phyloP scores from a whole-genome alignment of 2,329 filamentous ascomycete species.

The Metarhizium rileyi region DNA sequence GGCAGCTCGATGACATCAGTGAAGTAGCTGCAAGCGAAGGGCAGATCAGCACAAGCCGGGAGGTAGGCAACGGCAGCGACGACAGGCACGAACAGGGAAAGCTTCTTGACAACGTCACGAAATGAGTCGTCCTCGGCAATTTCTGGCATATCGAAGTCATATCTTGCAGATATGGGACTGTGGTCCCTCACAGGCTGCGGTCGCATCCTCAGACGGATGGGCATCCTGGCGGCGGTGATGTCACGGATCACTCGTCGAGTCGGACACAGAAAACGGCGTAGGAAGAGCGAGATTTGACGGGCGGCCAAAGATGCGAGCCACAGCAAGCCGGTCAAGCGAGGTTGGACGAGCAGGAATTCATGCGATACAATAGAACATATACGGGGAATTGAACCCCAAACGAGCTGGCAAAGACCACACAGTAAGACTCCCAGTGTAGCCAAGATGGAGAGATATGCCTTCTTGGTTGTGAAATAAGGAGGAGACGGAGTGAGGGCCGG shows the following conservation, averaged over 20 bases:
- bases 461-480: too few relatives aligned
- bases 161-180: slow-evolving; percentile 24
- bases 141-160: slow-evolving; percentile 37
- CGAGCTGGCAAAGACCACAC: too few relatives aligned
- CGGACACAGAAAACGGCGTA: not conserved
- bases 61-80: not conserved
- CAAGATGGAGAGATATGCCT: too few relatives aligned
- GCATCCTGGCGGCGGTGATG: slow-evolving; percentile 18
- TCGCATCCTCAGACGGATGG: slow-evolving; percentile 26
- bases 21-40: slow-evolving; percentile 41
- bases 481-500: too few relatives aligned
- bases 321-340: too few relatives aligned
- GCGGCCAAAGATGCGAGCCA: not conserved
- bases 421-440: too few relatives aligned
- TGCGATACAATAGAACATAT: not conserved
- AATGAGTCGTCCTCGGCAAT: slow-evolving; percentile 52
- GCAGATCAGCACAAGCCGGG: not conserved
- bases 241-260: not conserved
- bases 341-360: too few relatives aligned
- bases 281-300: not conserved
- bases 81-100: slow-evolving; percentile 42
- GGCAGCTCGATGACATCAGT: slow-evolving; percentile 53
- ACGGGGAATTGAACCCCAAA: too few relatives aligned
- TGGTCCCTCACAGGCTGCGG: slow-evolving; percentile 22
- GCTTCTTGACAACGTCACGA: slow-evolving; percentile 54